Base-by-base conservation (phyloP, 164 flowering plant species). In the Litsea cubeba region DNA sequence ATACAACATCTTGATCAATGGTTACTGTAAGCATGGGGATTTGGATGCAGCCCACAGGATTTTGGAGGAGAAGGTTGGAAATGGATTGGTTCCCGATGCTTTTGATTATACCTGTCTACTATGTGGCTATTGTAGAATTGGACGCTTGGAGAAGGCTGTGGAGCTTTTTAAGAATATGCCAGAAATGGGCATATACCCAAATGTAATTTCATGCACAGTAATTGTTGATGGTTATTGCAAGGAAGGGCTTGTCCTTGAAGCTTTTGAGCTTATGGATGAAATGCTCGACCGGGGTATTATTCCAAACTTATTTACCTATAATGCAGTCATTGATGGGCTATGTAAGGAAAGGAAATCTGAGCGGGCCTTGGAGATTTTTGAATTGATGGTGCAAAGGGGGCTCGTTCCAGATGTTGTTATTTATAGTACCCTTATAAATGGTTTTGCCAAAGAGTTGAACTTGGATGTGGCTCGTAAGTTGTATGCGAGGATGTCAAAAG, bases 331-430 rank as follows among this genome's bases (percentile, higher is more conserved):
- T 40, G 77, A 81, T 26, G 66, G 76, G 65, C 75, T 88, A 40
- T 85, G 88, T 81, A 82, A 82, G 75, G 81, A 76, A 71, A 49
- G 76, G 62, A 81, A 82, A 57, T 26, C 81, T 12, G 74, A 81
- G 65, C 74, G 63, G 70, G 90, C 87, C 63, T 77, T 68, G 77
- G 85, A 83, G 50, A 50, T 88, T 24, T 78, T 89, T n/a, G 77
- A 87, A n/a, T 26, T 65, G 15, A 86, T 91, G 93, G 78, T 85
- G 28, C 82, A 86, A 80, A 83, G 82, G 62, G 81, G 81, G 69
- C 70, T 82, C 51, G 76, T 83, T 70, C 90, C 90, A 10, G 78
- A 76, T 74, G 82, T 80, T 81, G 82, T 83, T 20, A 76, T 77
- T 50, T 88, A 72, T 72, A 79, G 78, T 69, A 82, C 72, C 28